These are phyloP conservation scores for Elsinoe batatas DNA, from an alignment of 2,329 filamentous ascomycete species.

Conservation along the genomic window DNA sequence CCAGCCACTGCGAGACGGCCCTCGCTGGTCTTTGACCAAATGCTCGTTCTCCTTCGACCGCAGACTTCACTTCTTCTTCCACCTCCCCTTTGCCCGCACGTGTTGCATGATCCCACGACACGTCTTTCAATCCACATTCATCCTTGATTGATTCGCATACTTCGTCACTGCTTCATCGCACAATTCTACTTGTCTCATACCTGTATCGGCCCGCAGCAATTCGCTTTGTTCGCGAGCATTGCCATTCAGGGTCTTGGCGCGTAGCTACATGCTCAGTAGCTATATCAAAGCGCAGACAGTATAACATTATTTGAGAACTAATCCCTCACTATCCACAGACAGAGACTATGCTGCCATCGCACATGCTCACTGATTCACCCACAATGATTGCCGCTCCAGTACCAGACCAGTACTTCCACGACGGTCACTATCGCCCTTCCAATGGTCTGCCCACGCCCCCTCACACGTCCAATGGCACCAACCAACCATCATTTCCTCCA, in stretches of 20 bases:
- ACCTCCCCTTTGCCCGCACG: not conserved
- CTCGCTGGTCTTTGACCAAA: not conserved
- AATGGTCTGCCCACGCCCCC: constrained; percentile 16
- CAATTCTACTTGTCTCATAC: not conserved
- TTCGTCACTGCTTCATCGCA: not conserved
- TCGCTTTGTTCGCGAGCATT: constrained; percentile 2
- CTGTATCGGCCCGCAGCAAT: not conserved
- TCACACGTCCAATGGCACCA: constrained; percentile 19
- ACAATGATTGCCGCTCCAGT: constrained; percentile 37
- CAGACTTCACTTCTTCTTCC: constrained; percentile 1
- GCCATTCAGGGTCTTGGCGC: constrained; percentile 5
- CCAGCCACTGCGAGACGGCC: constrained; percentile 1
- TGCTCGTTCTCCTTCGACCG: not conserved
- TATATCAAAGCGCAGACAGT: not conserved
- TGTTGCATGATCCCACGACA: not conserved
- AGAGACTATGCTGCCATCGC: constrained; percentile 12
- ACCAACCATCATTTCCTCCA: constrained; percentile 22
- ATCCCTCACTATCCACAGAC: constrained; percentile 14
- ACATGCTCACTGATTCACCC: constrained; percentile 39
- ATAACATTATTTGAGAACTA: constrained; percentile 1
- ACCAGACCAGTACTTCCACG: constrained; percentile 26
- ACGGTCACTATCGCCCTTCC: constrained; percentile 21
- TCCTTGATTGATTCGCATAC: not conserved
- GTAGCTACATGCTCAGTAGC: not conserved
- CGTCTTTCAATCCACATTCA: not conserved